Evolutionary conservation across 2,329 filamentous ascomycete species (phyloP).

Genomic region (Xylaria sp.): DNA sequence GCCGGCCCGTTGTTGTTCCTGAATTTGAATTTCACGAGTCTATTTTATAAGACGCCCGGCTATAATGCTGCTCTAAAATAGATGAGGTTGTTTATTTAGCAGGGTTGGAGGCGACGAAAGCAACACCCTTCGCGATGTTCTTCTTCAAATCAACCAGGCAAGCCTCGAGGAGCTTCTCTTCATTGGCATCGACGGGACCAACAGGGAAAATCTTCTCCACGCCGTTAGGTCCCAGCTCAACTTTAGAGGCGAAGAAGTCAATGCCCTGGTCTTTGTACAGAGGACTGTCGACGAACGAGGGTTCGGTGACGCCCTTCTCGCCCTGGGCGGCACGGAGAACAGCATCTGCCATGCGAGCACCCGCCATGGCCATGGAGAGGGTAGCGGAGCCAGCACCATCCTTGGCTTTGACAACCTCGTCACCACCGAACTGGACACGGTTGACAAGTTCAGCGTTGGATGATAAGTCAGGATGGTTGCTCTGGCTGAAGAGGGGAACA

Average conservation of each 20-base stretch:
- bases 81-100: constrained; percentile 60
- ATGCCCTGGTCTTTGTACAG: constrained; percentile 99
- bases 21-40: constrained; percentile 28
- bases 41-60: constrained; percentile 31
- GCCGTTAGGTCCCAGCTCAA: constrained; percentile 96
- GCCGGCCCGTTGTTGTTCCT: constrained; percentile 26
- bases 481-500: constrained; percentile 96
- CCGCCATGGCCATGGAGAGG: constrained; percentile 98
- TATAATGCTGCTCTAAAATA: constrained; percentile 24
- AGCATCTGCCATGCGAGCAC: constrained; percentile 85
- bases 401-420: constrained; percentile 99
- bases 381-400: constrained; percentile 96
- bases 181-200: constrained; percentile 83
- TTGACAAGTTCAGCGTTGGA: constrained; percentile 84
- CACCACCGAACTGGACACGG: constrained; percentile 98
- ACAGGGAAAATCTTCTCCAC: constrained; percentile 92
- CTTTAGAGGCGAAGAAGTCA: constrained; percentile 94
- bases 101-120: constrained; percentile 70
- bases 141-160: constrained; percentile 86
- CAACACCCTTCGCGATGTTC: constrained; percentile 93
- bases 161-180: constrained; percentile 90
- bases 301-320: constrained; percentile 94
- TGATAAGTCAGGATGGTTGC: constrained; percentile 83
- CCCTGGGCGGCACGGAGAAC: constrained; percentile 92
- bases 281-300: constrained; percentile 95